Percentiles rank a stretch among this genome's conserved stretches.
These are phyloP conservation scores for Golubevia pallescens DNA, from an alignment of 1,284 basidiomycete genomes.

Conservation along the genomic window DNA sequence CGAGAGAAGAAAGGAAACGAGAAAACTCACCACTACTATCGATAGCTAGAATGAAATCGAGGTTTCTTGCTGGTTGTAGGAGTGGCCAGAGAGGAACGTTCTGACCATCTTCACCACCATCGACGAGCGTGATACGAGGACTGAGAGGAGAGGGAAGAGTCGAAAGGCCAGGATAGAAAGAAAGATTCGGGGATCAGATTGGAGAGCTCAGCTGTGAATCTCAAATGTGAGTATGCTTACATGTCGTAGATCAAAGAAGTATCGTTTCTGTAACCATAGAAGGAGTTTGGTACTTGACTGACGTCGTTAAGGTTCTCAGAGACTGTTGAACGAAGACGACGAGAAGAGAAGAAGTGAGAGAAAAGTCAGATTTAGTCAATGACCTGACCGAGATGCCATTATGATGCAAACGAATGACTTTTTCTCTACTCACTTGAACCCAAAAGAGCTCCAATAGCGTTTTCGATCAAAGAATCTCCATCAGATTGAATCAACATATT, in stretches of 20 bases:
- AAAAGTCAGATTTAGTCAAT: no score
- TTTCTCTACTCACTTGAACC: no score
- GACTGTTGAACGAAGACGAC: background rate
- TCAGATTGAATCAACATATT: slow-evolving; percentile 18
- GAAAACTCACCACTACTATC: slow-evolving; percentile 15
- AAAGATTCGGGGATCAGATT: no score
- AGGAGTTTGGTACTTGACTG: slow-evolving; percentile 66
- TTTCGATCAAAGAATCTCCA: slow-evolving; percentile 26
- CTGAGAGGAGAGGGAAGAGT: no score
- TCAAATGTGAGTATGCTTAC: slow-evolving; percentile 36
- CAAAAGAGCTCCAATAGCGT: background rate
- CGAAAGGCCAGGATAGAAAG: no score
- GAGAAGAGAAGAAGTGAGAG: no score
- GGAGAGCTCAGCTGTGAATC: slow-evolving; percentile 7
- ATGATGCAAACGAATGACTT: no score
- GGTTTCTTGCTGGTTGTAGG: slow-evolving; percentile 38
- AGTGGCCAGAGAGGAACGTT: slow-evolving; percentile 57
- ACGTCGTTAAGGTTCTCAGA: slow-evolving; percentile 66
- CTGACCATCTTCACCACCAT: slow-evolving; percentile 11
- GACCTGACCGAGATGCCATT: no score
- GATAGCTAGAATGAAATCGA: slow-evolving; percentile 49
- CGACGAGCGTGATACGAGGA: no score
- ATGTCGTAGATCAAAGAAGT: slow-evolving; percentile 18
- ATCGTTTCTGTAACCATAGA: slow-evolving; percentile 61
- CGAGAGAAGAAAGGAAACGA: no score